phyloP scores from a whole-genome alignment of 495 filamentous ascomycete species.

The Amorphotheca resinae region DNA sequence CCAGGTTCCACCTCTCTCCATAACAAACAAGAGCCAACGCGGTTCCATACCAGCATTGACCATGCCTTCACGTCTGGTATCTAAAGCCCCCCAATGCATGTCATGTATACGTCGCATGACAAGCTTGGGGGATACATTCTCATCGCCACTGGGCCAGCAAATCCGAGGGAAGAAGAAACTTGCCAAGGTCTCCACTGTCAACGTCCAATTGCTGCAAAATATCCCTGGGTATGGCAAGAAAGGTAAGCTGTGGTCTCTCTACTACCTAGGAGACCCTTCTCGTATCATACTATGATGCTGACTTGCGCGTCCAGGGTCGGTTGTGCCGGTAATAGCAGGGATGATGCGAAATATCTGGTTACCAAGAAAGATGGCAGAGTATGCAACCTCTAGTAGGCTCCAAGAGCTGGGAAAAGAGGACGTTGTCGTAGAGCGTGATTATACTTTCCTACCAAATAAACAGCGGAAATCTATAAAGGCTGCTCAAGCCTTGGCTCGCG shows the following conservation, averaged over 20 bases:
- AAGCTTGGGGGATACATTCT: slow-evolving; percentile 3
- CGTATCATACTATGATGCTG: neutral
- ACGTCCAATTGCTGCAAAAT: slow-evolving; percentile 40
- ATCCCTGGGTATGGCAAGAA: slow-evolving; percentile 37
- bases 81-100: slow-evolving; percentile 19
- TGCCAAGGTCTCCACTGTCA: slow-evolving; percentile 33
- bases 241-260: slow-evolving; percentile 26
- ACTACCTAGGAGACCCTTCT: neutral
- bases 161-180: slow-evolving; percentile 42
- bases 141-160: slow-evolving; percentile 24
- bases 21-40: neutral
- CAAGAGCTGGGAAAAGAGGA: slow-evolving; percentile 30
- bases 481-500: neutral
- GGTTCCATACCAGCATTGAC: neutral
- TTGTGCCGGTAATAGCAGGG: slow-evolving; percentile 39
- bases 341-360: slow-evolving; percentile 45
- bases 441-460: slow-evolving; percentile 24
- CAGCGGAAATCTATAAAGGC: neutral
- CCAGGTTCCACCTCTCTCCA: neutral
- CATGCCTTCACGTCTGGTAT: slow-evolving; percentile 19
- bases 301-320: slow-evolving; percentile 29
- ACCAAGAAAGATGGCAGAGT: slow-evolving; percentile 40
- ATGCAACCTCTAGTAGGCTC: slow-evolving; percentile 32
- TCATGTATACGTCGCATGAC: slow-evolving; percentile 17
- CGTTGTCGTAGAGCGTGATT: slow-evolving; percentile 34